These are phyloP conservation scores for Chiua virens DNA, from an alignment of 768 basidiomycete genomes.

Conservation along the genomic window DNA sequence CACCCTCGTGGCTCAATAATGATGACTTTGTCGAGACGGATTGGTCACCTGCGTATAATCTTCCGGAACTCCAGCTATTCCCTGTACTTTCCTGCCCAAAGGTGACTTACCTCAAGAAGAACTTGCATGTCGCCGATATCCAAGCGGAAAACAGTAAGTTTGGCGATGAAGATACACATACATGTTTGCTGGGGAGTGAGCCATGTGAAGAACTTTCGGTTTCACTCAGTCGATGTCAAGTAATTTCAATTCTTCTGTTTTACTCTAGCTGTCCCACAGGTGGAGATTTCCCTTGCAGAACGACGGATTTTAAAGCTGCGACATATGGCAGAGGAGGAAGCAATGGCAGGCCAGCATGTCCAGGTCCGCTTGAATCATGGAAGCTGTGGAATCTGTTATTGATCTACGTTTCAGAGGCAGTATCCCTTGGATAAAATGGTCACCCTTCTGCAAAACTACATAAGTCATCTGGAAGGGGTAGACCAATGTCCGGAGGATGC, in stretches of 20 bases:
- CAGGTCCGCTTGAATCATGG: conserved; percentile 14
- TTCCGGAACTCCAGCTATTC: conserved; percentile 66
- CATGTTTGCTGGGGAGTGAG: conserved; percentile 74
- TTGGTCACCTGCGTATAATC: conserved; percentile 48
- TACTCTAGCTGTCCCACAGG: conserved; percentile 54
- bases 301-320: conserved; percentile 54
- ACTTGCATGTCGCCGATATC: conserved; percentile 41
- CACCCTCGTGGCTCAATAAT: conserved; percentile 68
- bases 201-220: conserved; percentile 49
- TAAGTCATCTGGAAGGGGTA: conserved; percentile 49
- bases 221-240: background rate
- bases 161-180: conserved; percentile 80
- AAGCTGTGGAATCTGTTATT: background rate
- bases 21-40: conserved; percentile 85
- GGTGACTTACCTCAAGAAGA: conserved; percentile 77
- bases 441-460: conserved; percentile 58
- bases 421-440: conserved; percentile 50
- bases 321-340: conserved; percentile 15
- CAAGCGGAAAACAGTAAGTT: conserved; percentile 68
- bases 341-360: conserved; percentile 1
- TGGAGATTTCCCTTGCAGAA: conserved; percentile 62
- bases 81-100: conserved; percentile 78
- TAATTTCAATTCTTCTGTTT: conserved; percentile 7
- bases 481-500: conserved; percentile 36
- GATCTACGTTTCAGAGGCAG: conserved; percentile 20